Base-by-base conservation (phyloP, 345 rosid species). In the Zanthoxylum bungeanum region DNA sequence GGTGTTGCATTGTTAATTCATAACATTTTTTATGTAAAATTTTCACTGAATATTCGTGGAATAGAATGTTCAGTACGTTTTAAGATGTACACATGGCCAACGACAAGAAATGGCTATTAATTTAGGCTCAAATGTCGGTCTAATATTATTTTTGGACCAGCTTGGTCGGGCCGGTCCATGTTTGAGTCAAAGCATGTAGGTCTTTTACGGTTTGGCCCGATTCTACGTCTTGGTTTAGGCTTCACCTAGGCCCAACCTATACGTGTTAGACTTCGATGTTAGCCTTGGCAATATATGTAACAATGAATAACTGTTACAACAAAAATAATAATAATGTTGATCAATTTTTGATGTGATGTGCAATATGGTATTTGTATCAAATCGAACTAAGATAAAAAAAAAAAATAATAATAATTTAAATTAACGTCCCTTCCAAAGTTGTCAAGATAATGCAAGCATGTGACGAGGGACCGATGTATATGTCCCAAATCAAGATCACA, bases 401-500 rank as follows among this genome's bases (percentile, higher is more conserved):
- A 12, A 19, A n/a, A n/a, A n/a, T n/a, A n/a, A n/a, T n/a, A n/a
- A n/a, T n/a, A n/a, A n/a, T n/a, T n/a, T n/a, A n/a, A n/a, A n/a
- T n/a, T n/a, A n/a, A 50, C 4, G 56, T 14, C 7, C 33, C 49
- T 37, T 22, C 24, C 21, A 31, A 3, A 16, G 51, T 63, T 14
- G 51, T 53, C 40, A 21, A 24, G 52, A 68, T 25, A 27, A 37
- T 9, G 24, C 27, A 40, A 21, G 64, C 60, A 55, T 55, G 50
- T 21, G 44, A 58, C 1, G 31, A 58, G 64, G 14, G 30, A 8
- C 24, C 53, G 16, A 7, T 33, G 28, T 1, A 30, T 19, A 31
- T 70, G 66, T 70, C 66, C n/a, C 40, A 46, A 59, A 59, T 70
- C 59, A 31, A 24, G 16, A 60, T 4, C 31, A 34, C 66, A 70